Conservation (phyloP, 306 rosid genomes). For the Glycine soja region DNA sequence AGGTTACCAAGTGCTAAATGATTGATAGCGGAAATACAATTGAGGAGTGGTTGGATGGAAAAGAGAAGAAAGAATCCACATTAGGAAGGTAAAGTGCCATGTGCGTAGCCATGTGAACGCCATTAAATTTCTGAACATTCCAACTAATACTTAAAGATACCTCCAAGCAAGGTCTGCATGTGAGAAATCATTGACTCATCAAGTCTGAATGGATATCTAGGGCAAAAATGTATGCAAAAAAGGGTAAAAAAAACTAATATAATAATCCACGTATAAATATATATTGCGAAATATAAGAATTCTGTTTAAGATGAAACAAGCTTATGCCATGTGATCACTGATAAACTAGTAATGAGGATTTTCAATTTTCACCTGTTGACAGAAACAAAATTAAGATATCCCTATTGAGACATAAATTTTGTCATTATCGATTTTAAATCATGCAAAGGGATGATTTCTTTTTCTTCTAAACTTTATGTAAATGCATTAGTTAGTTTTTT, state of each 20-base stretch:
- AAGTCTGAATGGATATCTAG: constrained; percentile 15
- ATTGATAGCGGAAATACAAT: constrained; percentile 47
- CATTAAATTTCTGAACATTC: constrained; percentile 58
- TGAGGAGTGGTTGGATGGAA: constrained; percentile 51
- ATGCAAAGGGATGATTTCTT: too few relatives aligned
- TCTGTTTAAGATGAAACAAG: constrained; percentile 34
- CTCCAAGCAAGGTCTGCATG: constrained; percentile 65
- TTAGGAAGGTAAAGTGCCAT: constrained; percentile 61
- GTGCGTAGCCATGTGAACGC: constrained; percentile 84
- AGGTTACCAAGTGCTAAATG: constrained; percentile 51
- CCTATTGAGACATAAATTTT: not conserved
- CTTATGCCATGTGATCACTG: constrained; percentile 36
- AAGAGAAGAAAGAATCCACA: constrained; percentile 47
- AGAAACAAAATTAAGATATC: constrained; percentile 17
- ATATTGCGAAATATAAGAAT: not conserved
- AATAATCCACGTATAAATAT: not conserved
- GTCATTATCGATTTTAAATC: not conserved
- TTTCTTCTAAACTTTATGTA: too few relatives aligned
- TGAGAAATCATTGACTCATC: constrained; percentile 66
- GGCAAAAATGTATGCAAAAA: too few relatives aligned
- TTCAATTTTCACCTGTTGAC: constrained; percentile 23
- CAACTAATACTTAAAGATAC: constrained; percentile 47
- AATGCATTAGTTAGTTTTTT: too few relatives aligned
- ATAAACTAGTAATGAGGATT: not conserved
- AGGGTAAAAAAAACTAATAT: not conserved